phyloP scores from a whole-genome alignment of 495 filamentous ascomycete species.

The Penicillium salamii region DNA sequence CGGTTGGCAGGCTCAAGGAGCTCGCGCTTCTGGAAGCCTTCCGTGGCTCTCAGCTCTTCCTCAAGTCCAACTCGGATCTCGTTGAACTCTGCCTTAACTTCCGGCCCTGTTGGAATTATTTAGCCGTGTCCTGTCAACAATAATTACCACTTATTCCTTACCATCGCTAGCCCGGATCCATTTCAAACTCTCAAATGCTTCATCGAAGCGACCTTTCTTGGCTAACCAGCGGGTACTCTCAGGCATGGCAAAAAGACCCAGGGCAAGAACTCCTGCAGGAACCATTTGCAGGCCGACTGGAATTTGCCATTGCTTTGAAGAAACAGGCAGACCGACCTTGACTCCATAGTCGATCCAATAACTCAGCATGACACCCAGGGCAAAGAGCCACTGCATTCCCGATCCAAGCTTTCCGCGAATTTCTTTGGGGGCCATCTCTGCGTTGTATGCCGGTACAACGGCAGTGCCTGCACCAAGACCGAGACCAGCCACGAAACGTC shows the following conservation, averaged over 20 bases:
- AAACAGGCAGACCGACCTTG: conserved; percentile 25
- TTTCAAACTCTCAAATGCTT: conserved; percentile 43
- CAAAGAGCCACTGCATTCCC: conserved; percentile 48
- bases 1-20: conserved; percentile 43
- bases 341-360: conserved; percentile 55
- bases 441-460: conserved; percentile 52
- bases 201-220: conserved; percentile 48
- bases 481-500: conserved; percentile 51
- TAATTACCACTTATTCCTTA: no score
- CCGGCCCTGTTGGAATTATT: conserved; percentile 9
- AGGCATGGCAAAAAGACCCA: conserved; percentile 44
- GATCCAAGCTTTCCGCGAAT: conserved; percentile 50
- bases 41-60: conserved; percentile 41
- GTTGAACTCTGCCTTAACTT: conserved; percentile 42
- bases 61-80: conserved; percentile 43
- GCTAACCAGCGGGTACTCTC: conserved; percentile 52
- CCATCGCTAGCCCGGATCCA: conserved; percentile 49
- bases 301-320: conserved; percentile 51
- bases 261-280: conserved; percentile 41
- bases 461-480: conserved; percentile 54
- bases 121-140: no score
- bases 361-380: conserved; percentile 47
- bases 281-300: conserved; percentile 51
- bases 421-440: conserved; percentile 54
- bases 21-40: conserved; percentile 45